Percentiles rank a stretch among this genome's conserved stretches.
phyloP scores from a whole-genome alignment of 78 protist genomes.

The Mastigamoeba balamuthi region DNA sequence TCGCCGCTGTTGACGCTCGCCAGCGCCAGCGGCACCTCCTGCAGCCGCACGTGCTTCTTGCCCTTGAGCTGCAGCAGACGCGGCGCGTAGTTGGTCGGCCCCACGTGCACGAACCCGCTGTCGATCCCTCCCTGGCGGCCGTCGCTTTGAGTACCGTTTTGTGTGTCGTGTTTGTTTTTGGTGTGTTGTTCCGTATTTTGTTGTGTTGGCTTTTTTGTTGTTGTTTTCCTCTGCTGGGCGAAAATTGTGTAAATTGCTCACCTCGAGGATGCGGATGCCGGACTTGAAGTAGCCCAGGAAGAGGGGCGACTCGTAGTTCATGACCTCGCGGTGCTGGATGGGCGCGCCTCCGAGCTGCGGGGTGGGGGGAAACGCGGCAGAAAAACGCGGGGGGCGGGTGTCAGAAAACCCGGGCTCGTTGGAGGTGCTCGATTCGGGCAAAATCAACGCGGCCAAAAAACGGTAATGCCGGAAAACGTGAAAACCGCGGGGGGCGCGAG shows the following conservation, averaged over 20 bases:
- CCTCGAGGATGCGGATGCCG: constrained; percentile 10
- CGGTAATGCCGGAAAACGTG: too few species aligned
- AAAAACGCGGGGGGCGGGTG: too few species aligned
- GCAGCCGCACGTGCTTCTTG: constrained; percentile 14
- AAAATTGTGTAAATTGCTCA: background rate
- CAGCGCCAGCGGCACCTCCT: constrained; percentile 13
- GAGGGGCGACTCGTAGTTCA: constrained; percentile 1
- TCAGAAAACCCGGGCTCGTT: too few species aligned
- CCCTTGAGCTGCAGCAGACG: constrained; percentile 17
- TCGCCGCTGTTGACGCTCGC: constrained; percentile 40
- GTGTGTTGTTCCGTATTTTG: background rate
- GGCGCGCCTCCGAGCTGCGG: constrained; percentile 18
- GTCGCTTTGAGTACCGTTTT: background rate
- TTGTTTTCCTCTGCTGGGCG: too few species aligned
- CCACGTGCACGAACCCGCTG: constrained; percentile 24
- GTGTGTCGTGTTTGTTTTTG: too few species aligned
- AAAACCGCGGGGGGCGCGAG: too few species aligned
- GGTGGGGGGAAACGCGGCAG: background rate
- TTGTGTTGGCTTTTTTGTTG: background rate
- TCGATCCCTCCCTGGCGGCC: constrained; percentile 30
- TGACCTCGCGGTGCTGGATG: constrained; percentile 31
- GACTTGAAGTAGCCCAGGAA: constrained; percentile 17
- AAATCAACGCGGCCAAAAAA: too few species aligned
- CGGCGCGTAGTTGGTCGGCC: constrained; percentile 15
- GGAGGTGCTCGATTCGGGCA: too few species aligned